These are phyloP conservation scores for Physcomitrium patens DNA, from an alignment of 225 moss, liverwort and hornwort species.

Conservation along the genomic window DNA sequence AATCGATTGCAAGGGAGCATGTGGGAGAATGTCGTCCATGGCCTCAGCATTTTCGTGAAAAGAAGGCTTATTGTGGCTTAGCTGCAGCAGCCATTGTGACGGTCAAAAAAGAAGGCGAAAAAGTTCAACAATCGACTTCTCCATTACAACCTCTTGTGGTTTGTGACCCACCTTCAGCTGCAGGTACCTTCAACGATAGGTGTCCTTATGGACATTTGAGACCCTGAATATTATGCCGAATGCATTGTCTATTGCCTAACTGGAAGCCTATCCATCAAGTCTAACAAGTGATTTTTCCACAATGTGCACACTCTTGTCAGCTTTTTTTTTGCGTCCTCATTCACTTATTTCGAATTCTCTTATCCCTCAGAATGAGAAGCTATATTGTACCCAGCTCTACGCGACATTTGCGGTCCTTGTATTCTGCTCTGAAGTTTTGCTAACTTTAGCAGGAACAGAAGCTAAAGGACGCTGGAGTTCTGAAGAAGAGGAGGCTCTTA, in stretches of 20 bases:
- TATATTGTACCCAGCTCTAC: background rate
- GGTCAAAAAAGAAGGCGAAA: constrained; percentile 30
- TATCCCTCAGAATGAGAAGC: background rate
- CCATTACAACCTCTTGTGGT: constrained; percentile 22
- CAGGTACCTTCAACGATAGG: constrained; percentile 32
- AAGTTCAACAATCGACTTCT: background rate
- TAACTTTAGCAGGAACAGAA: constrained; percentile 28
- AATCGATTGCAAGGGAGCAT: constrained; percentile 39
- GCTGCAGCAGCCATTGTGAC: constrained; percentile 51
- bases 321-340: too few relatives aligned
- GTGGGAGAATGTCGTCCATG: constrained; percentile 47
- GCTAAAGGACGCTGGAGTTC: constrained; percentile 36
- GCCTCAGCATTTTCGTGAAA: constrained; percentile 50
- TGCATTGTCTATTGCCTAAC: background rate
- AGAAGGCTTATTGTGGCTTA: constrained; percentile 41
- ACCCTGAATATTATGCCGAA: background rate
- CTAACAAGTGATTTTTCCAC: background rate
- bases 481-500: constrained; percentile 50
- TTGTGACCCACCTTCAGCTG: constrained; percentile 22
- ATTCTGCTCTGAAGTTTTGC: background rate
- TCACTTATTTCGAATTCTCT: background rate
- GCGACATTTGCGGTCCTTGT: background rate
- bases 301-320: background rate
- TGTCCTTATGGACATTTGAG: background rate
- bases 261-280: too few relatives aligned